Evolutionary conservation across 1,284 basidiomycete species (phyloP), one percentile per base, ranked within the genome.

Genomic region (Violaceomyces palustris): DNA sequence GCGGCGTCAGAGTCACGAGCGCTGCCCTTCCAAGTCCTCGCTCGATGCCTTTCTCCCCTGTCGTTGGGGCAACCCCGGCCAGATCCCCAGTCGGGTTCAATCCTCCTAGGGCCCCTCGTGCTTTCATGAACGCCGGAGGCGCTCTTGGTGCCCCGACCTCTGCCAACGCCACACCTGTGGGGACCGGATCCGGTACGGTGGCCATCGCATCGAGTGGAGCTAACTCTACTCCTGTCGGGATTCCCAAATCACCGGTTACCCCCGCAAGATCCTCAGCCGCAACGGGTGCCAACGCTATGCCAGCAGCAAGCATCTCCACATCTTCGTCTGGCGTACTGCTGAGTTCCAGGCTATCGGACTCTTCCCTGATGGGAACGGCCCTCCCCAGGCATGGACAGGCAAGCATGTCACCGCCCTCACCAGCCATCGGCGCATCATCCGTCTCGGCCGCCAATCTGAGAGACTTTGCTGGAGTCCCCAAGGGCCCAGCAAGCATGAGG

Each of bases 401-500:
- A n/a, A n/a, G n/a, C n/a, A n/a, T 49, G 28, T 45, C 42, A 0
- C 44, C 49, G 11, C 54, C 55, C 2, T 47, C 55, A 6, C 50
- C 50, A 4, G 31, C 11, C 25, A 23, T 42, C 4, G 43, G 37
- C 0, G 40, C 46, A 1, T 19, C n/a, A n/a, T n/a, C n/a, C n/a
- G n/a, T 58, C 8, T 42, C 51, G n/a, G 31, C 25, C n/a, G 46
- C 44, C 21, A 26, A 35, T 11, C 45, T 52, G 0, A 44, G 50
- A 29, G 46, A 56, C 27, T 61, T 48, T 43, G 59, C 56, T 17
- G 59, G 55, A 4, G 49, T 64, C 15, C 61, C 61, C 24, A 61
- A 58, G 18, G 61, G 58, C 4, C 61, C 61, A 3, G 58, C 61
- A 15, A 56, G 58, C 19, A 64, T 64, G 62, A 45, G 55, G 9